phyloP scores from a whole-genome alignment of 768 basidiomycete genomes.

The Tulasnella sp. region DNA sequence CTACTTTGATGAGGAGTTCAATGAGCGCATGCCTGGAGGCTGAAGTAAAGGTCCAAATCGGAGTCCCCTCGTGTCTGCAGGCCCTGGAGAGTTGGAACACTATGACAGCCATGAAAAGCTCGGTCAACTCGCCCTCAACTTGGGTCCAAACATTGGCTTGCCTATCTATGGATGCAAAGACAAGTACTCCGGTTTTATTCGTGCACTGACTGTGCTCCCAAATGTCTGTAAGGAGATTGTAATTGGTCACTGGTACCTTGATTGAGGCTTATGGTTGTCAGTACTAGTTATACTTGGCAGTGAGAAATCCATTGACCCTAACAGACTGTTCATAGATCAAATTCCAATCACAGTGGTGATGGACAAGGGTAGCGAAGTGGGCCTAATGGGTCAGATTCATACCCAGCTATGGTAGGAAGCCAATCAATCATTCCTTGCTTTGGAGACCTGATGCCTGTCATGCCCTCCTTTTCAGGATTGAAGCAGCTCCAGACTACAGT shows the following conservation, averaged over 20 bases:
- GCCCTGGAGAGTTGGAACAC: background rate
- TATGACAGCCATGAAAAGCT: conserved; percentile 32
- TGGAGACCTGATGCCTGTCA: background rate
- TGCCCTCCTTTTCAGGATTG: background rate
- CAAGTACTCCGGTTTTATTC: conserved; percentile 27
- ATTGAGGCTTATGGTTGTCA: conserved; percentile 29
- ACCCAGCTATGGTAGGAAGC: conserved; percentile 2
- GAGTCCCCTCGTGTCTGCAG: background rate
- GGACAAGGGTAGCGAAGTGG: conserved; percentile 33
- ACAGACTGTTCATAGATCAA: background rate
- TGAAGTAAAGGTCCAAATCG: background rate
- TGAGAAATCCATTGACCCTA: background rate
- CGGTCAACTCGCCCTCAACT: conserved; percentile 26
- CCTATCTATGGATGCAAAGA: conserved; percentile 31
- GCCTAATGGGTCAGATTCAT: conserved; percentile 24
- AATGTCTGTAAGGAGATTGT: conserved; percentile 26
- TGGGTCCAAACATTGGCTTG: conserved; percentile 29
- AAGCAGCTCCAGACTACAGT: conserved; percentile 26
- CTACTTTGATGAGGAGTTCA: background rate
- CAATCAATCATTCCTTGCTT: background rate
- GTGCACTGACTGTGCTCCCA: conserved; percentile 27
- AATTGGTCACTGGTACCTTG: conserved; percentile 33
- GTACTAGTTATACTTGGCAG: background rate
- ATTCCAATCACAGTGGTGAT: conserved; percentile 29
- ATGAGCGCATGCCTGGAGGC: background rate